A percentile compares a stretch with the other conserved stretches of the same genome.
Evolutionary conservation across 176 grass and related monocot genomes (phyloP).

Genomic region (Lolium rigidum): DNA sequence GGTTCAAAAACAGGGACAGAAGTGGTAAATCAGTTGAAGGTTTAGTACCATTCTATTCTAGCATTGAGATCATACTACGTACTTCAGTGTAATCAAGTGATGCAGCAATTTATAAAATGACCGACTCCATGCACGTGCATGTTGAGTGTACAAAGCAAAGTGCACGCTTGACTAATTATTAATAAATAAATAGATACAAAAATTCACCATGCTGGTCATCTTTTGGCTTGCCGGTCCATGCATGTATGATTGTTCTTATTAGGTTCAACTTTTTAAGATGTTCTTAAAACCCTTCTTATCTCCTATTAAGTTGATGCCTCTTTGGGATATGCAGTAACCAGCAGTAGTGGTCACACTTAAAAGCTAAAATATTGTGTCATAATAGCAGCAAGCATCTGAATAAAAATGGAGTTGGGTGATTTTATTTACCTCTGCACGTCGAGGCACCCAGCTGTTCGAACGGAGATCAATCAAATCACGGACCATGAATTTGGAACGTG

Average conservation of each 20-base stretch:
- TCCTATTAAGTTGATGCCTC: background rate
- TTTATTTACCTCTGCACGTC: conserved; percentile 81
- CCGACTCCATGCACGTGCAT: background rate
- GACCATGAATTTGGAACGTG: conserved; percentile 79
- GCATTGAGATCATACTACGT: background rate
- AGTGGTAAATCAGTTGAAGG: background rate
- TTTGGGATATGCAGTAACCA: conserved; percentile 3
- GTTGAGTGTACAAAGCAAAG: conserved; percentile 5
- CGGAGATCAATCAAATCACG: conserved; percentile 76
- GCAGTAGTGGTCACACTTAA: background rate
- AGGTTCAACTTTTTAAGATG: conserved; percentile 14
- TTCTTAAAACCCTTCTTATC: background rate
- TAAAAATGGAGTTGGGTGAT: conserved; percentile 2
- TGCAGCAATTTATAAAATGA: background rate
- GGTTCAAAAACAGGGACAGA: background rate
- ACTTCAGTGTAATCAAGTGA: background rate
- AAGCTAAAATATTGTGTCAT: background rate
- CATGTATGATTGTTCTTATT: conserved; percentile 1
- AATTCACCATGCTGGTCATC: background rate
- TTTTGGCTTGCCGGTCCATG: background rate
- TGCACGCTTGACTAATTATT: background rate
- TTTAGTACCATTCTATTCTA: background rate
- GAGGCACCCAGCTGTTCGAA: conserved; percentile 86
- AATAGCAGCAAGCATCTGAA: background rate
- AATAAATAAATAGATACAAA: background rate